phyloP scores from a whole-genome alignment of 306 rosid species.

The Glycine soja region DNA sequence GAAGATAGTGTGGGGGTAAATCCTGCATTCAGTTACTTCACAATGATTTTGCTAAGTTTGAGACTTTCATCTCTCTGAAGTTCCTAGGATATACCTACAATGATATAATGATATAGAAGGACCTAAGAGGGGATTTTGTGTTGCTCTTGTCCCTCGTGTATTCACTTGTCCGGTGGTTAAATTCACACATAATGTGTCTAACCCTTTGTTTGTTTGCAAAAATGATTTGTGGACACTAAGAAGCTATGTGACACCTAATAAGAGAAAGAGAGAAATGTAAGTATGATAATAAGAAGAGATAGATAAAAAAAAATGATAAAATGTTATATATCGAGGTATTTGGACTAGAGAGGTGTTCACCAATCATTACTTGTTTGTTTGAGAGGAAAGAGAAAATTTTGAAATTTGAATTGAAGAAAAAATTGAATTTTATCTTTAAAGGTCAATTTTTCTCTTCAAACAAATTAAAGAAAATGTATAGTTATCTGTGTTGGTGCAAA shows the following conservation, averaged over 20 bases:
- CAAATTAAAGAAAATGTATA: neutral
- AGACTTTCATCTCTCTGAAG: neutral
- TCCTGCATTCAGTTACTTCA: neutral
- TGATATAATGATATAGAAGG: neutral
- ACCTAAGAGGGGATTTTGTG: neutral
- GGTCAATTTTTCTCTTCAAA: neutral
- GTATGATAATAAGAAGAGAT: neutral
- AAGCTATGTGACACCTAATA: too few relatives aligned
- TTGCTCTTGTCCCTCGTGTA: neutral
- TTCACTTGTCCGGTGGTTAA: neutral
- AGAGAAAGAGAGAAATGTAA: too few relatives aligned
- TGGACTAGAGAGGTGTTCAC: neutral
- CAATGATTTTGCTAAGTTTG: neutral
- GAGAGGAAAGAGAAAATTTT: neutral
- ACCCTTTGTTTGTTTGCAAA: neutral
- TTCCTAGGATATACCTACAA: neutral
- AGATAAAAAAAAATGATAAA: too few relatives aligned
- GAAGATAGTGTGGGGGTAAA: conserved; percentile 32
- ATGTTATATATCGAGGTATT: neutral
- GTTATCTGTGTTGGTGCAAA: neutral
- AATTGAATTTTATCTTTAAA: too few relatives aligned
- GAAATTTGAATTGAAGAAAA: neutral
- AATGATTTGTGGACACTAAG: neutral
- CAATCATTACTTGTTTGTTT: neutral
- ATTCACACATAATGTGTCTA: neutral